Evolutionary conservation across 805 yeast genomes (phyloP).

Genomic region (Saturnispora ahearnii): DNA sequence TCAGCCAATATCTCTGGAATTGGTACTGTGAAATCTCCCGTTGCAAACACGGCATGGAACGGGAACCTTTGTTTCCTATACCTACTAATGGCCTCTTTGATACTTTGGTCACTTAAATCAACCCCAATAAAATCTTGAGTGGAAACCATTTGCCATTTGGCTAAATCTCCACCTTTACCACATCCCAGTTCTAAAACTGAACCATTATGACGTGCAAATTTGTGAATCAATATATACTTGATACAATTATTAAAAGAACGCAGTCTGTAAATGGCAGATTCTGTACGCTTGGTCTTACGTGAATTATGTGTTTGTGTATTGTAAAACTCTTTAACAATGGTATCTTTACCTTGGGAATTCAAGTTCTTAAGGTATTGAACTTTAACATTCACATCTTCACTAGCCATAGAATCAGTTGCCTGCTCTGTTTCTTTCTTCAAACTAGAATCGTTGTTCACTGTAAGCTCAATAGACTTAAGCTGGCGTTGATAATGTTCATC

Average conservation of each 20-base stretch:
- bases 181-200: conserved; percentile 82
- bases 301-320: conserved; percentile 73
- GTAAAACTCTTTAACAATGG: conserved; percentile 73
- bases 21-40: conserved; percentile 79
- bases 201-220: conserved; percentile 45
- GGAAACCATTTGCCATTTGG: conserved; percentile 73
- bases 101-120: conserved; percentile 84
- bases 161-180: conserved; percentile 96
- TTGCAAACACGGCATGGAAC: conserved; percentile 59
- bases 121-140: conserved; percentile 78
- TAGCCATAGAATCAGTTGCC: conserved; percentile 21
- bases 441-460: conserved; percentile 2
- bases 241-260: conserved; percentile 88
- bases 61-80: conserved; percentile 43
- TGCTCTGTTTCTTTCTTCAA: not conserved
- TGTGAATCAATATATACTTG: conserved; percentile 75
- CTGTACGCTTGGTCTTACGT: conserved; percentile 49
- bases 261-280: conserved; percentile 77
- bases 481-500: conserved; percentile 22
- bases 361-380: conserved; percentile 26
- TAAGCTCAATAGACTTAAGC: conserved; percentile 13
- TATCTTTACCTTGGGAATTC: conserved; percentile 38
- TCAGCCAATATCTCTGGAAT: conserved; percentile 59
- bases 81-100: conserved; percentile 74
- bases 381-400: conserved; percentile 16